Conservation (phyloP, 2,329 filamentous ascomycete genomes). For the Bipolaris gigantea region DNA sequence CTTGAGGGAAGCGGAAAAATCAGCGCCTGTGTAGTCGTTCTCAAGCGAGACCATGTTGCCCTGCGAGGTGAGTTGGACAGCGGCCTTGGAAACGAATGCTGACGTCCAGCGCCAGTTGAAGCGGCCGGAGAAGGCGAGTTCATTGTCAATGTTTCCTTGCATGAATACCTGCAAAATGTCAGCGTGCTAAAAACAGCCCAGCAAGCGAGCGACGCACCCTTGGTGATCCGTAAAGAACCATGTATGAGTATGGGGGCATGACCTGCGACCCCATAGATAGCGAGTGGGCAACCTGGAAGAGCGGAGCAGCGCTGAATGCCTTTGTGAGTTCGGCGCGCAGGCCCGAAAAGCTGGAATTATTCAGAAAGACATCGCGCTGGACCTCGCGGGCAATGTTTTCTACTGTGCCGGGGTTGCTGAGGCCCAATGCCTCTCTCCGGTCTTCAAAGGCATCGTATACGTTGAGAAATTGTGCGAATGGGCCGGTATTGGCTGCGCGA, state of each 20-base stretch:
- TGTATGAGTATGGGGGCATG: constrained; percentile 92
- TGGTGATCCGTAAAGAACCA: constrained; percentile 88
- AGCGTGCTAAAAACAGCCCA: constrained; percentile 17
- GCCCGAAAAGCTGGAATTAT: constrained; percentile 95
- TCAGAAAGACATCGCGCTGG: constrained; percentile 92
- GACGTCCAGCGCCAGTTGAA: constrained; percentile 91
- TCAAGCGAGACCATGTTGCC: constrained; percentile 93
- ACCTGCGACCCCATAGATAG: constrained; percentile 90
- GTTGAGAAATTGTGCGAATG: constrained; percentile 70
- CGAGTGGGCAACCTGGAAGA: constrained; percentile 97
- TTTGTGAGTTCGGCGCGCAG: constrained; percentile 96
- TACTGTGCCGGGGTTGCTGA: constrained; percentile 89
- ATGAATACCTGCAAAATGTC: constrained; percentile 72
- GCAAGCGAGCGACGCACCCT: constrained; percentile 63
- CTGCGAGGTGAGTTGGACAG: constrained; percentile 80
- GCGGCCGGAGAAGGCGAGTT: constrained; percentile 81
- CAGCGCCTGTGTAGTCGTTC: constrained; percentile 89
- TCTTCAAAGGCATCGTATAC: constrained; percentile 80
- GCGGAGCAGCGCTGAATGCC: constrained; percentile 86
- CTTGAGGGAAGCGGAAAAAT: constrained; percentile 93
- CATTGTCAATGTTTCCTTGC: constrained; percentile 94
- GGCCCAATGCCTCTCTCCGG: constrained; percentile 81
- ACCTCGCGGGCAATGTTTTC: constrained; percentile 90
- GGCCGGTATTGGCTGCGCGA: constrained; percentile 64
- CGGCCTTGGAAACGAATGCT: constrained; percentile 80